Base-by-base conservation (phyloP, 768 basidiomycete species). In the Pleurotus djamor region DNA sequence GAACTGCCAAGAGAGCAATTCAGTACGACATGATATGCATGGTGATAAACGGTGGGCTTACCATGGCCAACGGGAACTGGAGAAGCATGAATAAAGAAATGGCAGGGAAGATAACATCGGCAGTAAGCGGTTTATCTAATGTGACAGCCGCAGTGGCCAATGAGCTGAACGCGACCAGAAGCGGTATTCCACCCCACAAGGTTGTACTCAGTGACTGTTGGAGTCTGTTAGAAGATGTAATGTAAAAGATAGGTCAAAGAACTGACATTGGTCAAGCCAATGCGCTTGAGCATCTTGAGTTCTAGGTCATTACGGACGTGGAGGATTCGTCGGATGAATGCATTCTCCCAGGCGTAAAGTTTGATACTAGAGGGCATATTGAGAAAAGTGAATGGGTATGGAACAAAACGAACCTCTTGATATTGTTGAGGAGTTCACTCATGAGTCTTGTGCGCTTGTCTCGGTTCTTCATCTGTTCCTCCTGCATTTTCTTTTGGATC, bases 91-190 rank as follows among this genome's bases (percentile, higher is more conserved):
- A 96, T 34, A 96, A 74, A 0, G 92, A 89, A 61, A 98, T 94
- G 0, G 92, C 87, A n/a, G 96, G 96, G 81, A 98, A 98, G 63
- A 98, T 96, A 52, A 94, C 76, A 62, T 97, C 95, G 0, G 90
- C 84, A 0, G 96, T 98, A 1, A 98, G 72, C 3, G 94, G 92
- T 33, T 69, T 79, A 0, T 80, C 71, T 4, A 86, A 85, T 1
- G 81, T 80, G 14, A 78, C 66, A 0, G 91, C 86, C 5, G 91
- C 91, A 0, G 82, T 81, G 5, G 91, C 86, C 64, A 96, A 90
- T 0, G 92, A 93, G 66, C 89, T 87, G 70, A 94, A 90, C 10
- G 89, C 89, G 4, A 93, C 92, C 3, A 92, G 74, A 12, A 92
- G 61, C 0, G 88, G 91, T 57, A 83, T 77, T 50, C 82, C 81